Conservation (phyloP, 345 rosid genomes). For the Leavenworthia alabamica region DNA sequence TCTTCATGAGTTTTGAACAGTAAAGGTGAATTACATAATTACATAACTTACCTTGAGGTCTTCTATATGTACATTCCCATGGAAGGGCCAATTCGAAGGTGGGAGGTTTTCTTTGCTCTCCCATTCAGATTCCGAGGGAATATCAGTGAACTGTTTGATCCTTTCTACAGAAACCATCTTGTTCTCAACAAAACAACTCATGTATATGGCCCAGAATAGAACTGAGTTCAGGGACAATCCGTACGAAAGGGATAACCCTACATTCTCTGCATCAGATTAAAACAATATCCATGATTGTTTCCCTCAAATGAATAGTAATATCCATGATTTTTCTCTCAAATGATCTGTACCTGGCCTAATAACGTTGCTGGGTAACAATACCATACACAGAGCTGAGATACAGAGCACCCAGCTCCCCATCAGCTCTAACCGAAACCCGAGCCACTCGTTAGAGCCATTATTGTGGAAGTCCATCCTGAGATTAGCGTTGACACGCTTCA, state of each 20-base stretch:
- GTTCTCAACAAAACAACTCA: constrained; percentile 90
- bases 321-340: background rate
- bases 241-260: constrained; percentile 84
- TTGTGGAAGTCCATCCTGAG: constrained; percentile 91
- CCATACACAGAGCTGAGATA: constrained; percentile 67
- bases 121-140: constrained; percentile 79
- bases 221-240: constrained; percentile 81
- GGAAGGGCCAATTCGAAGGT: constrained; percentile 70
- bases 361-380: constrained; percentile 66
- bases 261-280: constrained; percentile 50
- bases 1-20: background rate
- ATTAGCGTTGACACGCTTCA: constrained; percentile 58
- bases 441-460: constrained; percentile 84
- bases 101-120: constrained; percentile 48
- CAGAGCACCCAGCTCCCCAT: constrained; percentile 77
- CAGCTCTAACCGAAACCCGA: constrained; percentile 78
- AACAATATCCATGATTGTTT: background rate
- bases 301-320: background rate
- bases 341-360: constrained; percentile 63
- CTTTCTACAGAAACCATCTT: constrained; percentile 93
- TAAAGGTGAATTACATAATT: background rate
- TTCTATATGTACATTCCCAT: constrained; percentile 60
- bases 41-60: constrained; percentile 64
- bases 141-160: constrained; percentile 77
- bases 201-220: constrained; percentile 66